Base-by-base conservation (phyloP, 2,329 filamentous ascomycete species). In the Byssothecium circinans region DNA sequence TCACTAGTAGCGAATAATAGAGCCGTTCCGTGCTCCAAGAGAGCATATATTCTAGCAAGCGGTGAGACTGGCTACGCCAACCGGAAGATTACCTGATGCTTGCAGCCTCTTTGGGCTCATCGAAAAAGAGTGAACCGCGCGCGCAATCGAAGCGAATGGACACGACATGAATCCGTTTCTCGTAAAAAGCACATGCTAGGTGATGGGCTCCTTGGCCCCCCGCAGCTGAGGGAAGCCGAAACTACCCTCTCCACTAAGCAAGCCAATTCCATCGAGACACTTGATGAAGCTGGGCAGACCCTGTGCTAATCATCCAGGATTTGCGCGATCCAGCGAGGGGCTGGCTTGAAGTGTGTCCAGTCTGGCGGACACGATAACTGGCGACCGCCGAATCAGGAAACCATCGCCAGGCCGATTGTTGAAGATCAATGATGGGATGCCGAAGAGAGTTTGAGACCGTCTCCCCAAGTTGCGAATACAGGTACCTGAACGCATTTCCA, bases 291-390 rank as follows among this genome's bases (percentile, higher is more conserved):
- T 57, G 49, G 55, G 52, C 39, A 34, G 59, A 57, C 63, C 60
- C 60, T 62, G 61, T 49, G 57, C 50, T 35, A 55, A 62, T 60
- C 55, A 56, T 58, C 42, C 45, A 41, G 52, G 58, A 61, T 60
- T 60, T 60, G 63, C 62, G 60, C 56, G 60, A 63, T 60, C 58
- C 29, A 47, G 53, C 45, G 35, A 38, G 59, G 62, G 64, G 62
- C 57, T 53, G 63, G 64, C 64, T 67, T 62, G 56, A 52, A 51
- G 58, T 62, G 63, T 60, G 65, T 63, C 53, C 44, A 57, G 52
- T 48, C 60, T 60, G 63, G 58, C 58, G 58, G 64, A 52, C 58
- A 59, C 60, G 57, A 64, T 56, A 56, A 60, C 52, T 61, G 52
- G 56, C 52, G 54, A 50, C 43, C 48, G 35, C 60, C 56, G 40